phyloP scores from a whole-genome alignment of 306 rosid species.

The Vigna angularis region DNA sequence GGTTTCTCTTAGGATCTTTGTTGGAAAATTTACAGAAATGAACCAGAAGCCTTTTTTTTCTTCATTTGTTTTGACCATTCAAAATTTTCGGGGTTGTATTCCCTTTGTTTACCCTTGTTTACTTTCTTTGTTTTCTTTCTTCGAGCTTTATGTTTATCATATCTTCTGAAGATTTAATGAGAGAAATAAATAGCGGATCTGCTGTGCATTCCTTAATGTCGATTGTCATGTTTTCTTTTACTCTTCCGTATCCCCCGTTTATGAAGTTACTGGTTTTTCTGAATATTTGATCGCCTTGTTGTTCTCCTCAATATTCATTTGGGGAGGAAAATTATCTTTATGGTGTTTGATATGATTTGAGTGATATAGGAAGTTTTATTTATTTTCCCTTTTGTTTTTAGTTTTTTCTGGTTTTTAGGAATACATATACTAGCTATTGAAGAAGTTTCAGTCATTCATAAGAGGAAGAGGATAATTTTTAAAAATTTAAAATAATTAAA shows the following conservation, averaged over 20 bases:
- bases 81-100: conserved; percentile 27
- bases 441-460: conserved; percentile 39
- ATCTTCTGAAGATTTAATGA: conserved; percentile 34
- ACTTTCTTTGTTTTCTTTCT: conserved; percentile 13
- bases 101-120: not conserved
- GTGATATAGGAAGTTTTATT: conserved; percentile 28
- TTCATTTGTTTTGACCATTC: not conserved
- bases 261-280: conserved; percentile 22
- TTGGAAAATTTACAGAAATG: not conserved
- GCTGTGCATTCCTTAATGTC: conserved; percentile 31
- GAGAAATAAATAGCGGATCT: conserved; percentile 35
- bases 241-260: not conserved
- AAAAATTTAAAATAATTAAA: too few relatives aligned
- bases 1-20: conserved; percentile 40
- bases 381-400: conserved; percentile 5
- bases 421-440: conserved; percentile 31
- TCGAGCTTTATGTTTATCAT: not conserved
- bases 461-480: too few relatives aligned
- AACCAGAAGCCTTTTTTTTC: not conserved
- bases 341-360: conserved; percentile 30
- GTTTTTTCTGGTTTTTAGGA: conserved; percentile 37
- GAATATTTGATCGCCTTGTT: not conserved
- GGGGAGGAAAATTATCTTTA: conserved; percentile 14
- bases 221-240: not conserved
- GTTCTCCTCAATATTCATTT: conserved; percentile 2